Percentiles rank a stretch among this genome's conserved stretches.
Conservation (phyloP, 192 early-diverging fungal genomes). For the Obelidium mucronatum region DNA sequence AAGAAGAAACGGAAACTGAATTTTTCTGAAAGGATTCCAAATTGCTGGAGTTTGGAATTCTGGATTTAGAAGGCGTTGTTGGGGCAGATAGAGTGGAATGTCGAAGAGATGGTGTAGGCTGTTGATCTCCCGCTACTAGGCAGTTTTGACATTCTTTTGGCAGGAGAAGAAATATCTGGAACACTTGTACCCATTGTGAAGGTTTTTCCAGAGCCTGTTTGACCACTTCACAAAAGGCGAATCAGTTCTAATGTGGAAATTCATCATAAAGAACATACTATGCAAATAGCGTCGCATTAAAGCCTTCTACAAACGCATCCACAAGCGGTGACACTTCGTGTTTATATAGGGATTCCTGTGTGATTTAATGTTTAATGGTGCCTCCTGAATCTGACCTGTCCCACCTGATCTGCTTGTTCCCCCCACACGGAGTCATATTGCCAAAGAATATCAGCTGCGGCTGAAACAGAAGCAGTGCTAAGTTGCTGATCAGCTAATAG, state of each 20-base stretch:
- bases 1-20: neutral
- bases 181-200: slow-evolving; percentile 91
- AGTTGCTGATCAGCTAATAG: neutral
- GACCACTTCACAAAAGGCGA: slow-evolving; percentile 66
- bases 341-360: slow-evolving; percentile 66
- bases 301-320: slow-evolving; percentile 79
- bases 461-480: neutral
- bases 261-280: slow-evolving; percentile 37
- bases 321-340: slow-evolving; percentile 66
- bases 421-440: slow-evolving; percentile 30
- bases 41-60: neutral
- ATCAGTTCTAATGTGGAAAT: no score
- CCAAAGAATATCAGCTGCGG: slow-evolving; percentile 28
- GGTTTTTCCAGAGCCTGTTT: slow-evolving; percentile 96
- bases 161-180: neutral
- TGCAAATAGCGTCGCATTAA: slow-evolving; percentile 94
- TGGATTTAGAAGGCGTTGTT: slow-evolving; percentile 5
- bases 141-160: neutral
- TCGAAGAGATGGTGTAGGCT: neutral
- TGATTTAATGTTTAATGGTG: neutral
- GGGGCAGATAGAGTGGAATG: neutral
- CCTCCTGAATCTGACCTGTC: no score
- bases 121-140: neutral
- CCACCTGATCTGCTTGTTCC: slow-evolving; percentile 25
- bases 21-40: no score